Evolutionary conservation across 495 filamentous ascomycete species (phyloP), one percentile per base, ranked within the genome.

Genomic region (Darksidea phi): DNA sequence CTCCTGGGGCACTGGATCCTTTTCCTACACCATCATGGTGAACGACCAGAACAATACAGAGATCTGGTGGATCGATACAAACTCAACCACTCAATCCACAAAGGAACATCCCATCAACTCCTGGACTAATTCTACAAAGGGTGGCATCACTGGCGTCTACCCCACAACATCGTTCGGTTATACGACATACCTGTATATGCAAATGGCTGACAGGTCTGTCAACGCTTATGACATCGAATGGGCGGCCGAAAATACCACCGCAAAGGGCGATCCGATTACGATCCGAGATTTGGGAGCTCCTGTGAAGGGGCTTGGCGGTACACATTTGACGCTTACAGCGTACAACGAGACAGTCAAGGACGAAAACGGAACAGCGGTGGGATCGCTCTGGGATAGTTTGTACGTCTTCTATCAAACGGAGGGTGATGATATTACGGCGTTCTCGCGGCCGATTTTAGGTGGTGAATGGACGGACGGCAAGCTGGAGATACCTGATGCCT

Each of bases 131-230:
- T 23, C 4, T 10, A 32, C 56, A n/a, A 50, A 57, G 10, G 34
- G 49, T 20, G 37, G 49, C 11, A 67, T 69, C 26, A 20, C 26
- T 6, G 52, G 56, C 43, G 50, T 69, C 17, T 57, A 67, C 48
- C 69, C 64, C 5, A 24, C 58, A 0, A 65, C 63, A 1, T 58
- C 43, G 6, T 49, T 71, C 0, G 69, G 67, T n/a, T 71, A 64
- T 47, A 71, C 69, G 11, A 67, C 66, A 34, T 69, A 49, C 54
- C 63, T 71, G 55, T 71, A 67, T 38, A 48, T 55, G 15, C 69
- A 71, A 28, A 53, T 64, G 51, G 54, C 41, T 20, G 55, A 59
- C 41, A 51, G 26, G 1, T 26, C 52, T 15, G 64, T 71, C 18
- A 50, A 50, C 23, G 68, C 62, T 5, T 68, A 59, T 58, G 69